Base-by-base conservation (phyloP, 2,329 filamentous ascomycete species). In the Macrophomina phaseolina region DNA sequence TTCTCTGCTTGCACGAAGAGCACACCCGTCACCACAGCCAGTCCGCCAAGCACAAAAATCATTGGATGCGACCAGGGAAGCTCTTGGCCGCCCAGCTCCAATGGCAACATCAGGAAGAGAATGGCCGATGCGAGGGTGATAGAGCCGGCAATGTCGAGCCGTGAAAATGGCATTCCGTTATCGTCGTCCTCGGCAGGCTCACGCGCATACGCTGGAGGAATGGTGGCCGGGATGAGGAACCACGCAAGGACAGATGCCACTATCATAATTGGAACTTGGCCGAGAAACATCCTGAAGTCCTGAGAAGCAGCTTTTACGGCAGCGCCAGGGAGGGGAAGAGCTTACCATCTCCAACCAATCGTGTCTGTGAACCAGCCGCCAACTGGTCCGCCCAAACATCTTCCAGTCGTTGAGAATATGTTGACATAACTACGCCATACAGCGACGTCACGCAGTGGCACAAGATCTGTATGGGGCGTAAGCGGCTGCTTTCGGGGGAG, bases 311-410 rank as follows among this genome's bases (percentile, higher is more conserved):
- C n/a, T 1, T 16, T n/a, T 32, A 32, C 14, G 5, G 5, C 4
- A 45, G 7, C 0, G 3, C 5, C 5, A 4, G 14, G 11, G 3
- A 5, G 23, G 6, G 18, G 5, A 30, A 16, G 18, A 9, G 55
- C 78, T 69, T 69, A 86, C 87, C 87, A 89, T 75, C 89, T 79
- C 89, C 89, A 91, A 16, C 89, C 89, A 12, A 90, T 81, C 0
- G 83, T 82, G 69, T 90, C 87, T 1, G 87, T 85, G 1, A 90
- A 75, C 71, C 82, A 85, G 2, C 89, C 89, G 1, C 89, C 89
- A 0, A 89, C 66, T 0, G 85, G 83, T 1, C 85, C 85, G 38
- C 85, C 85, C 28, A 83, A 75, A 67, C 80, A 82, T 11, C 83
- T 77, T 11, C 84, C 84, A 0, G 81, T 79, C 0, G 84, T 86